These are phyloP conservation scores for Stachybotrys chlorohalonatus DNA, from an alignment of 2,329 filamentous ascomycete species.

Conservation along the genomic window DNA sequence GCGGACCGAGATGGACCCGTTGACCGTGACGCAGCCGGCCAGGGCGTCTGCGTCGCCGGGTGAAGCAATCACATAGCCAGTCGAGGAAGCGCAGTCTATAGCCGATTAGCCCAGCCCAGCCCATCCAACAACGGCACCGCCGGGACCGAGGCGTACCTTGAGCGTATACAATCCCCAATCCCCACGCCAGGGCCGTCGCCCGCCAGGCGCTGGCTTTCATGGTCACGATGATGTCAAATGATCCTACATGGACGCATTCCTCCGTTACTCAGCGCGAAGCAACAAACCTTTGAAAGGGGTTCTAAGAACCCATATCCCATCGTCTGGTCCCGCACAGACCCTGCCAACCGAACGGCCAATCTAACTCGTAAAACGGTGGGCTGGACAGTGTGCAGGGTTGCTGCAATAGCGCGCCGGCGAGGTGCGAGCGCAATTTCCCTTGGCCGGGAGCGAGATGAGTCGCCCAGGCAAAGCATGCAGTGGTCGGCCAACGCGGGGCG, in stretches of 20 bases:
- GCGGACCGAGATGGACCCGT: conserved; percentile 16
- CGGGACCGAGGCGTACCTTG: not conserved
- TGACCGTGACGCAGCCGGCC: conserved; percentile 13
- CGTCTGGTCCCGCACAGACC: not conserved
- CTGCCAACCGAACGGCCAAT: not conserved
- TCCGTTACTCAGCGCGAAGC: not conserved
- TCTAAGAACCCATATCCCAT: not conserved
- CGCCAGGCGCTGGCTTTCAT: not conserved
- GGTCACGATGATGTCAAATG: not conserved
- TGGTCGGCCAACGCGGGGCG: not conserved
- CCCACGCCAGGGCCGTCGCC: not conserved
- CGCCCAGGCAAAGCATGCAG: too few relatives aligned
- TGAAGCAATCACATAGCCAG: conserved; percentile 8
- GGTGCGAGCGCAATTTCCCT: not conserved
- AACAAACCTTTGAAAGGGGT: not conserved
- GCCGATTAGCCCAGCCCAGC: too few relatives aligned
- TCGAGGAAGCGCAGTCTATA: not conserved
- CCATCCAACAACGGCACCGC: too few relatives aligned
- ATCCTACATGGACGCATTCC: not conserved
- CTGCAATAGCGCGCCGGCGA: not conserved
- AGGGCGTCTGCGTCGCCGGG: conserved; percentile 11
- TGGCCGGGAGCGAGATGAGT: not conserved
- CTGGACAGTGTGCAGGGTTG: not conserved
- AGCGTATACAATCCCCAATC: not conserved
- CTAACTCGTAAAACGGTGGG: not conserved